A percentile compares a stretch with the other conserved stretches of the same genome.
These are phyloP conservation scores for Schizothecium vesticola DNA, from an alignment of 495 filamentous ascomycete genomes.

Conservation along the genomic window DNA sequence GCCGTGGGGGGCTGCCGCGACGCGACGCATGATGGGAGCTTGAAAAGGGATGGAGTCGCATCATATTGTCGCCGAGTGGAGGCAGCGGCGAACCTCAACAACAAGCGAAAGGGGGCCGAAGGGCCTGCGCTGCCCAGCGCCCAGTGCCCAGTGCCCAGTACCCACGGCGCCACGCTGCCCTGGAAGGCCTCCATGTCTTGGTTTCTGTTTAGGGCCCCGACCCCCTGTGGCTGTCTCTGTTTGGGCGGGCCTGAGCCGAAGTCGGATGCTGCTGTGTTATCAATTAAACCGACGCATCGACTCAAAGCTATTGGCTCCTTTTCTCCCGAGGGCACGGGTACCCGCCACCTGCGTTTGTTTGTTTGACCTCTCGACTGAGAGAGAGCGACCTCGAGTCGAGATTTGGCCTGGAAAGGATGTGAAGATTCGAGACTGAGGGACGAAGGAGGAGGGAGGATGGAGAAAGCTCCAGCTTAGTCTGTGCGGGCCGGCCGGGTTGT, in stretches of 20 bases:
- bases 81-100: background rate
- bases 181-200: too few species aligned
- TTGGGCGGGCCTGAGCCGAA: background rate
- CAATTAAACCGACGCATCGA: background rate
- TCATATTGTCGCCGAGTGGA: background rate
- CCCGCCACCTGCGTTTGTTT: background rate
- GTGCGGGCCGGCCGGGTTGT: background rate
- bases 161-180: too few species aligned
- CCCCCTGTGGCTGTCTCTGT: background rate
- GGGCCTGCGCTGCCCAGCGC: background rate
- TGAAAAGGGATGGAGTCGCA: background rate
- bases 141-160: too few species aligned
- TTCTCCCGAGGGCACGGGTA: background rate
- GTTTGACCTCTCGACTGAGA: background rate
- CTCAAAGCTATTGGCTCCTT: background rate
- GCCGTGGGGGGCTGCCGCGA: background rate
- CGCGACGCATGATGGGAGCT: background rate
- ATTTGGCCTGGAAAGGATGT: background rate
- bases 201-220: background rate
- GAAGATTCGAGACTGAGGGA: background rate
- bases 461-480: background rate
- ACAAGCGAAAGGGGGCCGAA: background rate
- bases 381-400: background rate
- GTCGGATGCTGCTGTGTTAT: background rate
- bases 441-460: background rate